Evolutionary conservation across 257 asterid species (phyloP), one percentile per base, ranked within the genome.

Genomic region (Solanum lycopersicoides): DNA sequence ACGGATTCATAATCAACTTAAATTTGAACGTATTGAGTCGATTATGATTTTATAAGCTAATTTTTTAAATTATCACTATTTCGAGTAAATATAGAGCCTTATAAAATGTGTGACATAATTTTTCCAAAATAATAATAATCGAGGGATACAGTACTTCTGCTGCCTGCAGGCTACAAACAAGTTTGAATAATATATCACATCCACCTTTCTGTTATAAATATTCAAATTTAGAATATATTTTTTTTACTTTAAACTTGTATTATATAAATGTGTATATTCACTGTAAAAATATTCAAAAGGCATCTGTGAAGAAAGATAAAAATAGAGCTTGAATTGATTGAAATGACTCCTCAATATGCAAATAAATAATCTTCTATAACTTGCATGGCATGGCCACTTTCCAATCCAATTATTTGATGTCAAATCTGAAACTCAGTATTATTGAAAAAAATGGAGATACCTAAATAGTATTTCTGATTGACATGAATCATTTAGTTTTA

Each of bases 301-400:
- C 28, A 28, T 80, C 15, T 28, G 6, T 15, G 41, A 79, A 45
- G 6, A 25, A 45, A 16, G 25, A 79, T 45, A 45, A 23, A 28
- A 79, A 79, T 79, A 79, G 66, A 21, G 12, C 71, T 28, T 88
- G 91, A 88, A 63, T 82, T 86, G 95, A 93, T 90, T 89, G 92
- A 91, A 88, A 56, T 88, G 93, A 90, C 91, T 69, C 12, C 77
- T 82, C 88, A 82, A 87, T 53, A 53, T 53, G 63, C 4, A 16
- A 16, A 53, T 16, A 53, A 53, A 16, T 18, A 53, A 53, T 53
- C 0, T 53, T 53, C 1, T 45, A n/a, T 63, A 65, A 65, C n/a
- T 65, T 65, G 72, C 72, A 65, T 56, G 2, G 10, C 73, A 60
- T 72, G 74, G 69, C 89, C 13, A 60, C 72, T 88, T 88, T 71